Conservation (phyloP, 148 eudicot genomes). For the Drosera capensis region DNA sequence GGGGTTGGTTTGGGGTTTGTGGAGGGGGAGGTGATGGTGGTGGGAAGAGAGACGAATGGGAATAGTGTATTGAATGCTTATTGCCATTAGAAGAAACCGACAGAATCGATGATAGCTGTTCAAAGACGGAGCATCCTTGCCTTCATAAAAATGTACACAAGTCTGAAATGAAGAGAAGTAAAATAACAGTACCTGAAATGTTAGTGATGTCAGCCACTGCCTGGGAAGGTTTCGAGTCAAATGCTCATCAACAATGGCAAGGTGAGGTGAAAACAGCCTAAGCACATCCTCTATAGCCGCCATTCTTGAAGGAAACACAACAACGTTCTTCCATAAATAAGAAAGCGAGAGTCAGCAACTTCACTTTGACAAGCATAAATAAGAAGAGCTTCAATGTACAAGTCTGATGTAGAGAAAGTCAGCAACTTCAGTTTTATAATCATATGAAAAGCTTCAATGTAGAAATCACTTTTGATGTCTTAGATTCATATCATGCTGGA, state of each 20-base stretch:
- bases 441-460: too few relatives aligned
- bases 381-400: not conserved
- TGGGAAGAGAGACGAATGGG: too few relatives aligned
- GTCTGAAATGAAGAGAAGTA: not conserved
- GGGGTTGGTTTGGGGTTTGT: too few relatives aligned
- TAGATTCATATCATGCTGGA: too few relatives aligned
- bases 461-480: too few relatives aligned
- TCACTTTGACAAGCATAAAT: not conserved
- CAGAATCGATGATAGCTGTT: too few relatives aligned
- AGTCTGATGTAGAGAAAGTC: too few relatives aligned
- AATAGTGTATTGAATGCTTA: too few relatives aligned
- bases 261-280: constrained; percentile 74
- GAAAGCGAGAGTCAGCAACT: constrained; percentile 12
- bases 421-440: too few relatives aligned
- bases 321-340: constrained; percentile 44
- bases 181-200: constrained; percentile 45
- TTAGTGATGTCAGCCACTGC: constrained; percentile 85
- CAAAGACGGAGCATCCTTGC: not conserved
- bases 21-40: too few relatives aligned
- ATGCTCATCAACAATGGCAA: constrained; percentile 93
- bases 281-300: constrained; percentile 82
- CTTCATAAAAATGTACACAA: not conserved
- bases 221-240: constrained; percentile 60
- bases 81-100: too few relatives aligned
- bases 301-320: constrained; percentile 89